phyloP scores from a whole-genome alignment of 2,329 filamentous ascomycete species.

The Trichoderma afroharzianum region DNA sequence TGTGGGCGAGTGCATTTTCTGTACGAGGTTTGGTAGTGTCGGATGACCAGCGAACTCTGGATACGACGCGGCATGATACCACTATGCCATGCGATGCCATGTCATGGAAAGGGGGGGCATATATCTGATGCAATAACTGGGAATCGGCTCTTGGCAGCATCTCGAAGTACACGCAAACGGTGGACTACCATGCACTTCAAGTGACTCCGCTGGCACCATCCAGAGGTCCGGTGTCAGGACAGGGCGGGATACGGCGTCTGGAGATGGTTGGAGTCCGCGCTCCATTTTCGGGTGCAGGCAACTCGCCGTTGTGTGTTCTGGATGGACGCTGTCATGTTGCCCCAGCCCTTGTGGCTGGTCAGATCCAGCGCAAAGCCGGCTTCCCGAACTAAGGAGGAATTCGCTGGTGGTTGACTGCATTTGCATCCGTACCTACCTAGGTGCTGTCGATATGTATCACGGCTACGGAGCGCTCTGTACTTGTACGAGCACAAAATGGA shows the following conservation, averaged over 20 bases:
- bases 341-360: neutral
- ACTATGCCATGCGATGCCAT: conserved; percentile 4
- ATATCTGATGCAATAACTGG: neutral
- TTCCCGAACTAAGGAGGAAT: neutral
- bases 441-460: neutral
- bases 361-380: conserved; percentile 6
- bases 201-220: neutral
- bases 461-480: neutral
- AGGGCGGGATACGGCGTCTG: neutral
- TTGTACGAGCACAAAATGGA: neutral
- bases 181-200: neutral
- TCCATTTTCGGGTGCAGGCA: neutral
- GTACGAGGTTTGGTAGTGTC: conserved; percentile 11
- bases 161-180: neutral
- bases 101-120: neutral
- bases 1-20: neutral
- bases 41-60: conserved; percentile 10
- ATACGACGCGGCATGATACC: conserved; percentile 11
- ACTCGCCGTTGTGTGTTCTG: neutral
- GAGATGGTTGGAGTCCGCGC: neutral
- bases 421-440: neutral
- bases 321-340: neutral
- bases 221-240: neutral
- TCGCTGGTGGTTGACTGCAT: neutral
- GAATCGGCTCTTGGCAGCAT: neutral